Evolutionary conservation across 345 rosid species (phyloP).

Genomic region (Bruguiera parviflora): DNA sequence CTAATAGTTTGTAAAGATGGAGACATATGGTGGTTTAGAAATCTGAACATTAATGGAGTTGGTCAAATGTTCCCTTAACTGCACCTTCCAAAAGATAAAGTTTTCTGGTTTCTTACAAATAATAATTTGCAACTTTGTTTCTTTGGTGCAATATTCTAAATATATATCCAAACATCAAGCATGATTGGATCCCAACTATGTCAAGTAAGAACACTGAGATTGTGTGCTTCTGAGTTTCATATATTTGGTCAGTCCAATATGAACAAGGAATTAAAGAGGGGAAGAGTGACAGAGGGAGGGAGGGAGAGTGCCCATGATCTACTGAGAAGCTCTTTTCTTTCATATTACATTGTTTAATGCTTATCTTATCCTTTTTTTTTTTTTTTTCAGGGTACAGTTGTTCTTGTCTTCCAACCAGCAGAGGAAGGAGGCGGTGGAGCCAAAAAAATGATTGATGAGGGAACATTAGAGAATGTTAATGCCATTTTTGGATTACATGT

Average conservation of each 20-base stretch:
- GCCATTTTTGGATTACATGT: conserved; percentile 83
- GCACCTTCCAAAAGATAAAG: too few relatives aligned
- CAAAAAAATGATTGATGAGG: conserved; percentile 61
- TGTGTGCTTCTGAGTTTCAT: background rate
- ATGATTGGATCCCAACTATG: too few relatives aligned
- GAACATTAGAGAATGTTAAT: conserved; percentile 61
- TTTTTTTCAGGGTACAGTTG: conserved; percentile 65
- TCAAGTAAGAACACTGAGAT: background rate
- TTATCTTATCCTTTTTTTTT: background rate
- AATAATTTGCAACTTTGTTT: background rate
- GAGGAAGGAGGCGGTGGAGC: conserved; percentile 97
- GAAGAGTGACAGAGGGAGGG: background rate
- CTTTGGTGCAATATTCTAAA: background rate
- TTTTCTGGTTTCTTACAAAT: background rate
- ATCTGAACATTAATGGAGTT: background rate
- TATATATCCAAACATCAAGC: too few relatives aligned
- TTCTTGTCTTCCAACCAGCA: conserved; percentile 91
- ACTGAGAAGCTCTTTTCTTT: background rate
- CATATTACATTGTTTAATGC: background rate
- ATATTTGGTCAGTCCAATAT: background rate
- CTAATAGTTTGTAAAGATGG: background rate
- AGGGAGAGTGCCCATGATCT: background rate
- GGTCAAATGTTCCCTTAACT: background rate
- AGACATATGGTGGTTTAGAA: background rate
- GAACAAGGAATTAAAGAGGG: too few relatives aligned